These are phyloP conservation scores for Amanita muscaria DNA, from an alignment of 768 basidiomycete genomes.

Conservation along the genomic window DNA sequence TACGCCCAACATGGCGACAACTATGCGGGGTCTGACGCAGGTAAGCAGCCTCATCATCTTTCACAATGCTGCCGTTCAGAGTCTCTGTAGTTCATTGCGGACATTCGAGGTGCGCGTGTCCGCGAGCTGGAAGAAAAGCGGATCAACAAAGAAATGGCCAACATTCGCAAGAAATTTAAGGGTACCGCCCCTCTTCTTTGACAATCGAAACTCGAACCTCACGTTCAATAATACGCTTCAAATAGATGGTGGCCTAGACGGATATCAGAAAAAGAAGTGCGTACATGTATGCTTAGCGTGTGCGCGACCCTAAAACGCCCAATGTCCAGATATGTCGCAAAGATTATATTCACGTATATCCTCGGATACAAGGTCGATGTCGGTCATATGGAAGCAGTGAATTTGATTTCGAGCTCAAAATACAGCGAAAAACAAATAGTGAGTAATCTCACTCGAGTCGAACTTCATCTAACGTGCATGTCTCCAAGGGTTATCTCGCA, in stretches of 20 bases:
- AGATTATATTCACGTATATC: slow-evolving; percentile 99
- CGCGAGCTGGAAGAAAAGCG: slow-evolving; percentile 97
- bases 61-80: neutral
- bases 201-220: neutral
- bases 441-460: slow-evolving; percentile 22
- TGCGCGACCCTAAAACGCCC: neutral
- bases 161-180: slow-evolving; percentile 98
- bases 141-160: slow-evolving; percentile 99
- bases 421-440: slow-evolving; percentile 99
- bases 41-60: slow-evolving; percentile 30
- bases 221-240: slow-evolving; percentile 3
- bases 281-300: slow-evolving; percentile 14
- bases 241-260: slow-evolving; percentile 76
- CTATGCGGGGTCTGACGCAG: slow-evolving; percentile 90
- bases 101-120: slow-evolving; percentile 93
- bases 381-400: slow-evolving; percentile 99
- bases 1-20: slow-evolving; percentile 62
- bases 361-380: slow-evolving; percentile 98
- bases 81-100: slow-evolving; percentile 85
- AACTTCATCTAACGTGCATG: slow-evolving; percentile 5
- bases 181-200: slow-evolving; percentile 34
- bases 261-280: slow-evolving; percentile 90
- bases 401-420: slow-evolving; percentile 89
- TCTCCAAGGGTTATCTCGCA: slow-evolving; percentile 85
- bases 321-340: slow-evolving; percentile 79